Evolutionary conservation across 129 eudicot species (phyloP), one percentile per base, ranked within the genome.

Genomic region (Saussurea involucrata): DNA sequence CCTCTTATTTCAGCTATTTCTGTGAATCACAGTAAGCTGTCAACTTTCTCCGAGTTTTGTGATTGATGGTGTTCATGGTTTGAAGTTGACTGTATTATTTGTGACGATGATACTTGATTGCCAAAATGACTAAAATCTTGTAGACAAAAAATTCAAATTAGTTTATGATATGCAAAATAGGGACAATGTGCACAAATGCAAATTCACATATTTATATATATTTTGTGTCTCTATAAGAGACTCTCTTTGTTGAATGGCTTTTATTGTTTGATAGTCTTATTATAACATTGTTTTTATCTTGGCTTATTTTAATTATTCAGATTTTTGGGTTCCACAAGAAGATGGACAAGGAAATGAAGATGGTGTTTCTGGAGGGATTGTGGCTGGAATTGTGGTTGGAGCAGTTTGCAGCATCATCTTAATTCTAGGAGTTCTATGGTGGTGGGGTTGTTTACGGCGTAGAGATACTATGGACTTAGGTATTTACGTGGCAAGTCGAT

Each of bases 1-100:
- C 97, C 97, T 77, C 91, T 92, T 29, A 78, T 92, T 79, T 89
- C 97, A 28, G 97, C 97, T 34, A 89, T 92, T 55, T 90, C 96
- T 22, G 90, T 88, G 17, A 72, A 88, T 55, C 86, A 93, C 64
- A 81, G 97, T 89, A 85, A 76, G 81, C 61, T 55, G 3, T 40
- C 5, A 46, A 67, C 40, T 63, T 71, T 55, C 42, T 53, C 12
- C 24, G 31, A 25, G 34, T 44, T 80, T 63, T 49, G 13, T 37
- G 77, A 57, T 71, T 64, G 17, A 32, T 28, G n/a, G 22, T 25
- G 66, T 42, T 27, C 24, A 64, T 75, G 70, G 46, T 60, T 32
- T 20, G 60, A 60, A 40, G 33, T 71, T 37, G 4, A 7, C 44
- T 8, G 61, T 24, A 20, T 21, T n/a, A 12, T 28, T 73, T 29